Conservation (phyloP, 495 filamentous ascomycete species). For the Neurospora sp. region DNA sequence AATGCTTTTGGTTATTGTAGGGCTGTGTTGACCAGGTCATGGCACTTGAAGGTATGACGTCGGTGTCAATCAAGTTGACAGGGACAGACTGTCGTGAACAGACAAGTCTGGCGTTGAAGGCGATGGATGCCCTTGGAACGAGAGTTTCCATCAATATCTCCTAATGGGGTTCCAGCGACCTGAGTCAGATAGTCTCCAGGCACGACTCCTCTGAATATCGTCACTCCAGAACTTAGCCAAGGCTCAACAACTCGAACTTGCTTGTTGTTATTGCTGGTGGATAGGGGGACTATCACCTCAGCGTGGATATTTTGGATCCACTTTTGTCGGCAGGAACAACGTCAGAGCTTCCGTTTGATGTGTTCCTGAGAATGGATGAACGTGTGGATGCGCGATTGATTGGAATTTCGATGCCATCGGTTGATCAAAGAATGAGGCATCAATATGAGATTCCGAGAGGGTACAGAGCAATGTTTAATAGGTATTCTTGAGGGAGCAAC, state of each 20-base stretch:
- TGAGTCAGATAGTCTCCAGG: background rate
- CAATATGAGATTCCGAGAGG: background rate
- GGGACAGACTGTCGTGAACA: background rate
- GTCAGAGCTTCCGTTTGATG: background rate
- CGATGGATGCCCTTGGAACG: background rate
- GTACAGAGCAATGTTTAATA: background rate
- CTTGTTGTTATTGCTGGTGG: background rate
- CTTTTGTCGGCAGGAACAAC: background rate
- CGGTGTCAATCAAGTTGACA: background rate
- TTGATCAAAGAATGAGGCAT: background rate
- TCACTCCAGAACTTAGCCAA: background rate
- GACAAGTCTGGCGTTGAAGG: background rate
- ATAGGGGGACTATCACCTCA: background rate
- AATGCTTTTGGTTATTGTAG: background rate
- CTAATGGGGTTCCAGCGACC: background rate
- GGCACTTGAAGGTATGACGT: background rate
- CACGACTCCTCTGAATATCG: background rate
- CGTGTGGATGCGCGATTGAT: background rate
- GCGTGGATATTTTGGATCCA: background rate
- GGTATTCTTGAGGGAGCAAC: background rate
- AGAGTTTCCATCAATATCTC: background rate
- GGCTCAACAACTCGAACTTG: background rate
- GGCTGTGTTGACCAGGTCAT: background rate
- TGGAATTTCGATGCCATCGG: background rate
- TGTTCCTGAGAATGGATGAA: background rate